Evolutionary conservation across 352 stramenopile genomes (phyloP), one percentile per base, ranked within the genome.

Genomic region (Phytophthora multivora): DNA sequence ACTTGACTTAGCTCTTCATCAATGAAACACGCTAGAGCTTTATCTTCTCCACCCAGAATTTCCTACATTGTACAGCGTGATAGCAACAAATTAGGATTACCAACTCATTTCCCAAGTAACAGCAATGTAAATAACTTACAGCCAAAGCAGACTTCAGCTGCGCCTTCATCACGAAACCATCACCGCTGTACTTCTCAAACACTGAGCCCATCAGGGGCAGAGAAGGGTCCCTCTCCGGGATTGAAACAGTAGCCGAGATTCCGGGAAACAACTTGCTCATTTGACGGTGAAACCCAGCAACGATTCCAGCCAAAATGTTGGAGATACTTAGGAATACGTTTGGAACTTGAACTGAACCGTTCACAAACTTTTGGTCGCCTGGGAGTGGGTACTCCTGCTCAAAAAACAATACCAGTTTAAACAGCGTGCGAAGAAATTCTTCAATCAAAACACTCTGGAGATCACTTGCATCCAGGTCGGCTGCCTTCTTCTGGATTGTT

Each of bases 341-440:
- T 26, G 74, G 69, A 30, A 75, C 51, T 56, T 69, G 52, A 50
- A 45, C 23, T 35, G 21, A 31, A 38, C n/a, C 31, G 18, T 36
- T 57, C 16, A 42, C 39, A 19, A 6, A 0, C 5, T 52, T 49
- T 19, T 41, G 35, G 15, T 40, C 52, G 21, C 43, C 53, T 4
- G 50, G 41, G 5, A 82, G 51, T 16, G 80, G 71, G 55, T 78
- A 91, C 21, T 88, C 73, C 11, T 75, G 50, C 62, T 95, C 86
- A n/a, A 95, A 73, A 57, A 95, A 93, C 4, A 77, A 3, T 13
- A 92, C 71, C 16, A 95, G 48, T 31, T 80, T 83, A n/a, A 93
- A 77, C 2, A 96, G 38, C 2, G 85, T 84, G 11, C 85, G 73
- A 59, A 93, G 57, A 50, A 90, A 91, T 39, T 93, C 87, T 64